Base-by-base conservation (phyloP, 768 basidiomycete genomes). In the Phaffia tasmanica region DNA sequence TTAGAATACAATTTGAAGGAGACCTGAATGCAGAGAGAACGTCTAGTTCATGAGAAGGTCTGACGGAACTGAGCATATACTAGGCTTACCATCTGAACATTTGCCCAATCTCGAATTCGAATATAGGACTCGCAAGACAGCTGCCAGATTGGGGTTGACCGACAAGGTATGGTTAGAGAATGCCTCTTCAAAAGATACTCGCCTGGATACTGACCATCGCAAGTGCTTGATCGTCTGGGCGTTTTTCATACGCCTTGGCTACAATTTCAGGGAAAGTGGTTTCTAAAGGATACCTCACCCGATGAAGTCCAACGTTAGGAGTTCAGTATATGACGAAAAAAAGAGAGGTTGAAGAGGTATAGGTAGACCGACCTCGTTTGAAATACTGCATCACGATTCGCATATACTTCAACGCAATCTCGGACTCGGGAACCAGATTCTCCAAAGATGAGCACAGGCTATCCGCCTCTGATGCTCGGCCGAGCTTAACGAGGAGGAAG, bases 1-100 rank as follows among this genome's bases (percentile, higher is more conserved):
- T 86, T 84, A 73, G 88, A 90, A 79, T 85, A 81, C 83, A 91
- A 83, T 73, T 83, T 85, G 5, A 85, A 85, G 25, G 88, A 84
- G 64, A 89, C 80, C 88, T 90, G 59, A 63, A 53, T 65, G 63
- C 35, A 21, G n/a, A 47, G 56, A 16, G n/a, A 42, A 29, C 25
- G 15, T 9, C 53, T 54, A 16, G 23, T 15, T 23, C 53, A 54
- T 4, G 9, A 54, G 53, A 23, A 5, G 9, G 5, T 23, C 15
- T 23, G 15, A 9, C n/a, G 4, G 15, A 57, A 30, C 15, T 15
- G 27, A 6, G 16, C 18, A 46, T 14, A 14, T 14, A 47, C 4
- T 18, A 2, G 1, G 18, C 62, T 59, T 27, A 65, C 64, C 57
- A 58, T 65, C 25, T 65, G 64, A 51, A 65, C 57, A 19, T 60